Evolutionary conservation across 163 green algal species (phyloP).

Genomic region (Prototheca stagnorum): DNA sequence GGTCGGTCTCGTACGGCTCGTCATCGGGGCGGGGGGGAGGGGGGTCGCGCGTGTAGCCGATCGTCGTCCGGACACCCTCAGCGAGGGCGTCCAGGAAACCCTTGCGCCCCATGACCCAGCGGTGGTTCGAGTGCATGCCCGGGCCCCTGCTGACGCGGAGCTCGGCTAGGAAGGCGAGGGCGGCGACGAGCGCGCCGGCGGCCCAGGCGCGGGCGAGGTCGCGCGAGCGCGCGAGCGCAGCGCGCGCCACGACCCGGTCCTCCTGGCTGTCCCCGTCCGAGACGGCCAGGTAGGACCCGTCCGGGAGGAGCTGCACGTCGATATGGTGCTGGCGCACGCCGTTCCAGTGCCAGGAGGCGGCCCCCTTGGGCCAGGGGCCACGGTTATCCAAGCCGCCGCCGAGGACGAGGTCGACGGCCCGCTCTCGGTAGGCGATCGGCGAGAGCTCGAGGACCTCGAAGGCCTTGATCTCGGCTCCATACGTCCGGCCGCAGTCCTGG

Average conservation of each 20-base stretch:
- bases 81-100: too few species aligned
- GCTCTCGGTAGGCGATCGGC: slow-evolving; percentile 8
- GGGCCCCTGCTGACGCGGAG: too few species aligned
- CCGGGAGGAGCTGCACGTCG: slow-evolving; percentile 19
- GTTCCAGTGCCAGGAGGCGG: slow-evolving; percentile 18
- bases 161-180: too few species aligned
- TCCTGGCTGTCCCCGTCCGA: slow-evolving; percentile 26
- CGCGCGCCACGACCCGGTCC: slow-evolving; percentile 1
- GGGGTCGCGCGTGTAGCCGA: too few species aligned
- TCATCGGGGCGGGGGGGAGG: too few species aligned
- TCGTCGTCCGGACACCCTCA: too few species aligned
- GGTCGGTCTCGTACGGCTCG: too few species aligned
- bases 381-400: not conserved
- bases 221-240: not conserved
- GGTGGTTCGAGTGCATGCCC: too few species aligned
- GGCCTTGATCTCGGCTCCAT: slow-evolving; percentile 14
- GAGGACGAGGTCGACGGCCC: slow-evolving; percentile 1
- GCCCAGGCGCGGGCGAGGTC: not conserved
- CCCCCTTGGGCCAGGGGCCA: too few species aligned
- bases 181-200: too few species aligned
- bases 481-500: slow-evolving; percentile 24
- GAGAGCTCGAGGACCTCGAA: slow-evolving; percentile 3
- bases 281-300: slow-evolving; percentile 20
- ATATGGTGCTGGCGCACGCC: slow-evolving; percentile 23
- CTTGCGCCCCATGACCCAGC: too few species aligned